phyloP scores from a whole-genome alignment of 768 basidiomycete genomes.

The Mycena latifolia region DNA sequence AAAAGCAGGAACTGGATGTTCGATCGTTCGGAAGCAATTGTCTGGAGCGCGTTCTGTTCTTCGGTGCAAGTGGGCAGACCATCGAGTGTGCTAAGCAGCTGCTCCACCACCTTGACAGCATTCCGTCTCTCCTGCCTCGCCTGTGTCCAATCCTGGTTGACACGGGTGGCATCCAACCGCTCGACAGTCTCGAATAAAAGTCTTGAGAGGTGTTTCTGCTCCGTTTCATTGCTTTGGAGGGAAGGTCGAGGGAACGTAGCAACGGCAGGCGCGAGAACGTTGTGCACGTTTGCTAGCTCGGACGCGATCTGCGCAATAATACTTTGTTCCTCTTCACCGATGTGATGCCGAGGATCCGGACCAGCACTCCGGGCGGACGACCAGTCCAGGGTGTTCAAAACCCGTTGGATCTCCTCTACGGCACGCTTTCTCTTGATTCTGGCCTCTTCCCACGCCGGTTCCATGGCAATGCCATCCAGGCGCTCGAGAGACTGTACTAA shows the following conservation, averaged over 20 bases:
- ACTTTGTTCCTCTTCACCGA: slow-evolving; percentile 19
- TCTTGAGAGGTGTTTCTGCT: slow-evolving; percentile 14
- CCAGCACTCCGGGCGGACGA: not conserved
- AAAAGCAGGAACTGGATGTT: slow-evolving; percentile 15
- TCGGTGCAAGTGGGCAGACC: slow-evolving; percentile 17
- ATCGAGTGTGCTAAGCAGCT: slow-evolving; percentile 17
- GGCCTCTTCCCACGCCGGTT: slow-evolving; percentile 5
- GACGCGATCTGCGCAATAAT: slow-evolving; percentile 10
- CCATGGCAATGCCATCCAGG: slow-evolving; percentile 11
- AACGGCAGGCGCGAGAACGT: slow-evolving; percentile 25
- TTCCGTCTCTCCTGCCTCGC: slow-evolving; percentile 13
- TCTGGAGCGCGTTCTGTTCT: slow-evolving; percentile 19
- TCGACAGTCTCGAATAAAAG: slow-evolving; percentile 24
- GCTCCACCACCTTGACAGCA: slow-evolving; percentile 8
- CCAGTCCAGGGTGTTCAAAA: slow-evolving; percentile 19
- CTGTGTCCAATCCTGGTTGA: slow-evolving; percentile 22
- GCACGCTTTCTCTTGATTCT: slow-evolving; percentile 15
- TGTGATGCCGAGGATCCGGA: not conserved
- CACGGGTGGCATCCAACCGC: slow-evolving; percentile 12
- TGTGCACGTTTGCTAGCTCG: slow-evolving; percentile 21
- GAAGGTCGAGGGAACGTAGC: slow-evolving; percentile 28
- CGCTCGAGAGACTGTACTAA: slow-evolving; percentile 12
- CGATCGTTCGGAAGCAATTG: slow-evolving; percentile 15
- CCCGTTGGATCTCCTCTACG: slow-evolving; percentile 12
- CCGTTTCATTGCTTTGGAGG: slow-evolving; percentile 8